Base-by-base conservation (phyloP, 1,284 basidiomycete genomes). In the Malassezia japonica region DNA sequence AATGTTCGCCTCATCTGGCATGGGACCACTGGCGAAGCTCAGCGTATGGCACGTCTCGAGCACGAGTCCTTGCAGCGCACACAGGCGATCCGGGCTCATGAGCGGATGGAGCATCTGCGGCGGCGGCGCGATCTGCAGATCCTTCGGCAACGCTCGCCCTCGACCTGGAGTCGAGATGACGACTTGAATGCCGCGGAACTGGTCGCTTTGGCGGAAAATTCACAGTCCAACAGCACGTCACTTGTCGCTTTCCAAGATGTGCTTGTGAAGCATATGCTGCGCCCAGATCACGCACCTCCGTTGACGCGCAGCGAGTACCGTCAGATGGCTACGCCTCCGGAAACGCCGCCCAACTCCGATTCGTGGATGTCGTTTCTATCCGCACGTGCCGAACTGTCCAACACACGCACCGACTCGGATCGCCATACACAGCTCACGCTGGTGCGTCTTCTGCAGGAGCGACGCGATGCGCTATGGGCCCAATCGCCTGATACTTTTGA, bases 1-100 rank as follows among this genome's bases (percentile, higher is more conserved):
- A 35, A 55, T 13, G 43, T 57, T 13, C 55, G 68, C 39, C 58
- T 71, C 12, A 49, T 62, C 24, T 71, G 68, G 68, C 68, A 71
- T 43, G 68, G 68, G 8, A 46, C 55, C 27, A 68, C 62, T 34
- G 68, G 68, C 32, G 68, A 71, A 41, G 49, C 36, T 12, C 28
- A 48, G 6, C 50, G 63, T n/a, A 47, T 47, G 8, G 42, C 39
- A 23, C 50, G 62, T 3, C 31, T 60, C 3, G 43, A 43, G 27
- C 28, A 16, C n/a, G 46, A 33, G 20, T 21, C n/a, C 23, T 4
- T 3, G 4, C 18, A 46, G 29, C 41, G 44, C 16, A 12, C 20
- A 3, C 23, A 32, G 15, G 15, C 44, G 15, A 12, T 37, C 7
- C 13, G 18, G 13, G 28, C 16, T 2, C 43, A 32, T 4, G 21